Conservation (phyloP, 2,329 filamentous ascomycete species). For the Penicillium olsonii region DNA sequence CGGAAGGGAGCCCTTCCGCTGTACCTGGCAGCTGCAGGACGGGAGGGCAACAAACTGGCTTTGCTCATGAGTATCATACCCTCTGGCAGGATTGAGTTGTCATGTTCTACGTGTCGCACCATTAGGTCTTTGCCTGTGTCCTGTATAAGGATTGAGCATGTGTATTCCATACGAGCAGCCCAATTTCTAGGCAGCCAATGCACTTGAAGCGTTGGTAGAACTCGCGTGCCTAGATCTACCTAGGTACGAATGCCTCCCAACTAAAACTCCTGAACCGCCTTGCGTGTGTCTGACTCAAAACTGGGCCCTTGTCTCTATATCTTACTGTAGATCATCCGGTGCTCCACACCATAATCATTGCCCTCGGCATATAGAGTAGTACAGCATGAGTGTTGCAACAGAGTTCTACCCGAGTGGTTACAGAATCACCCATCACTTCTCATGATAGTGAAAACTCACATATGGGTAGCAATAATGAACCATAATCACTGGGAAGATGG, state of each 20-base stretch:
- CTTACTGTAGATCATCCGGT: constrained; percentile 1
- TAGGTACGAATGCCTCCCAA: neutral
- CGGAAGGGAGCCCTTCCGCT: constrained; percentile 8
- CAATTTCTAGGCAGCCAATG: neutral
- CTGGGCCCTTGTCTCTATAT: neutral
- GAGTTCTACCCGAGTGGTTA: no score
- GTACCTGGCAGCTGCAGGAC: constrained; percentile 27
- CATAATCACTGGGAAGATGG: no score
- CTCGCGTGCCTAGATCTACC: neutral
- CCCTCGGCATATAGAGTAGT: neutral
- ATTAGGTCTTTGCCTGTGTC: neutral
- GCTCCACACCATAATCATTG: neutral
- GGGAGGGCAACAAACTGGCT: constrained; percentile 12
- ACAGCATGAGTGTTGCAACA: neutral
- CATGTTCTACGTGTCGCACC: neutral
- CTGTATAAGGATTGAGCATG: neutral
- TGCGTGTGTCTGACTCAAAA: neutral
- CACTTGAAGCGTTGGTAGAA: neutral
- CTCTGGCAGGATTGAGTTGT: neutral
- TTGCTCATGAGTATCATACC: neutral
- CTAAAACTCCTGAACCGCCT: neutral
- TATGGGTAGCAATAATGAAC: no score
- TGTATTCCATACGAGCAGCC: no score
- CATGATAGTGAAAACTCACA: no score
- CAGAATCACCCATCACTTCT: no score